Percentiles rank a stretch among this genome's conserved stretches.
These are phyloP conservation scores for Claviceps cyperi DNA, from an alignment of 2,329 filamentous ascomycete genomes.

Conservation along the genomic window DNA sequence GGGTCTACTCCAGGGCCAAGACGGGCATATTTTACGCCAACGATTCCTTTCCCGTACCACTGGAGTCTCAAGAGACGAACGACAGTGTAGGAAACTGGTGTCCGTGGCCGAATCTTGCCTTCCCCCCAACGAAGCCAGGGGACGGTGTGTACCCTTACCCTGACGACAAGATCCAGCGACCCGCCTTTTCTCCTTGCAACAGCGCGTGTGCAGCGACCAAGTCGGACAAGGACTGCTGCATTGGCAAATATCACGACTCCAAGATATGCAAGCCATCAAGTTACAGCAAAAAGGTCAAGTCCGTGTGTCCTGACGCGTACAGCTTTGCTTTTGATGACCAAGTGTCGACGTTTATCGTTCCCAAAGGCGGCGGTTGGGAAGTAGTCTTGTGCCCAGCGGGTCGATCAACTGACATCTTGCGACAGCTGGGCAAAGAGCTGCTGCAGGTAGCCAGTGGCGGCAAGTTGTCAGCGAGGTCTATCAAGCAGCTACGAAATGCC, in stretches of 20 bases:
- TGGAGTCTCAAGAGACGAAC: slow-evolving; percentile 45
- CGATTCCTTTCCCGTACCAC: slow-evolving; percentile 49
- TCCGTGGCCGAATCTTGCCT: slow-evolving; percentile 61
- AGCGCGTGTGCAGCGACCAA: slow-evolving; percentile 61
- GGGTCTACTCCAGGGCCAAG: slow-evolving; percentile 37
- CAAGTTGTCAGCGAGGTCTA: slow-evolving; percentile 18
- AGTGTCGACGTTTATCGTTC: slow-evolving; percentile 46
- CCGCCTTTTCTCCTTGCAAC: slow-evolving; percentile 62
- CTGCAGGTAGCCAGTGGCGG: slow-evolving; percentile 30
- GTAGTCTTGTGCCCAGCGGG: slow-evolving; percentile 61
- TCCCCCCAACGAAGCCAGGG: slow-evolving; percentile 53
- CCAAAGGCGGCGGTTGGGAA: slow-evolving; percentile 60
- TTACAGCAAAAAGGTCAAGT: slow-evolving; percentile 58
- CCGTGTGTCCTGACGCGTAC: slow-evolving; percentile 71
- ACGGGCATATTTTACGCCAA: slow-evolving; percentile 49
- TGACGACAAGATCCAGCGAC: slow-evolving; percentile 56
- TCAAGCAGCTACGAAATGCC: slow-evolving; percentile 18
- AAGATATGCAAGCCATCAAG: slow-evolving; percentile 49
- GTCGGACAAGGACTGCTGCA: slow-evolving; percentile 58
- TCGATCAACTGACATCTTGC: slow-evolving; percentile 43
- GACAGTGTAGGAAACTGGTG: slow-evolving; percentile 54
- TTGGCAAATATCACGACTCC: slow-evolving; percentile 50
- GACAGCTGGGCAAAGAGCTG: slow-evolving; percentile 35
- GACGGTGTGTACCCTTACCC: slow-evolving; percentile 70
- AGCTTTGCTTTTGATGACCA: slow-evolving; percentile 55